A percentile compares a stretch with the other conserved stretches of the same genome.
These are phyloP conservation scores for Terfezia boudieri DNA, from an alignment of 495 filamentous ascomycete species.

Conservation along the genomic window DNA sequence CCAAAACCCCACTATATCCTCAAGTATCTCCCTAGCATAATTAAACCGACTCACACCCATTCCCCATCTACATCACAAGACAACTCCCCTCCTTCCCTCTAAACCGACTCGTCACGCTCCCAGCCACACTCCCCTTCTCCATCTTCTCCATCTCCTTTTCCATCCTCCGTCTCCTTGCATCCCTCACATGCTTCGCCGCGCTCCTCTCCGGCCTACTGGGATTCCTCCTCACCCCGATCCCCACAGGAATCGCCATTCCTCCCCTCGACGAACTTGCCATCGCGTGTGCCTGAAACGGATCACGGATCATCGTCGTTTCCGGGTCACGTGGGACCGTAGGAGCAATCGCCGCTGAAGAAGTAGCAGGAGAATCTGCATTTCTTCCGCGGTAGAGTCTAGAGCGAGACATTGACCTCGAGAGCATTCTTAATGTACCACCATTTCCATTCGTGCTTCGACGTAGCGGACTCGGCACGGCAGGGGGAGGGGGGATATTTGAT, in stretches of 20 bases:
- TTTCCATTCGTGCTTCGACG: constrained; percentile 4
- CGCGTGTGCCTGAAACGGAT: background rate
- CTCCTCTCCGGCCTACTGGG: constrained; percentile 12
- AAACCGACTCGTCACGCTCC: too few relatives aligned
- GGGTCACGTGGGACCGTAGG: too few relatives aligned
- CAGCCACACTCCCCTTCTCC: background rate
- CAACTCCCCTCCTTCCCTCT: too few relatives aligned
- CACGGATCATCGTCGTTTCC: too few relatives aligned
- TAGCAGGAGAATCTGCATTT: constrained; percentile 1
- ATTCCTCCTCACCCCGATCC: constrained; percentile 2
- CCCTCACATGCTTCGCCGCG: constrained; percentile 13
- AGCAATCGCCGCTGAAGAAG: background rate
- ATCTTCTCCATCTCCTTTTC: constrained; percentile 3
- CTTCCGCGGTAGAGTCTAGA: constrained; percentile 3
- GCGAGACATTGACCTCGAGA: constrained; percentile 1
- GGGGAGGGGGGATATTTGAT: constrained; percentile 5
- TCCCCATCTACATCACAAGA: too few relatives aligned
- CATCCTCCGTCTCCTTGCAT: constrained; percentile 9
- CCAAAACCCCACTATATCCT: too few relatives aligned
- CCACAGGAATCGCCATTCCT: constrained; percentile 4
- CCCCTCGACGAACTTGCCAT: constrained; percentile 2
- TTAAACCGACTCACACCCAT: too few relatives aligned
- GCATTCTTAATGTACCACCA: constrained; percentile 1
- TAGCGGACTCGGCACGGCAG: constrained; percentile 1
- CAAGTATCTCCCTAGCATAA: too few relatives aligned